Percentiles rank a stretch among this genome's conserved stretches.
These are phyloP conservation scores for Solanum pennellii DNA, from an alignment of 257 asterid genomes.

Conservation along the genomic window DNA sequence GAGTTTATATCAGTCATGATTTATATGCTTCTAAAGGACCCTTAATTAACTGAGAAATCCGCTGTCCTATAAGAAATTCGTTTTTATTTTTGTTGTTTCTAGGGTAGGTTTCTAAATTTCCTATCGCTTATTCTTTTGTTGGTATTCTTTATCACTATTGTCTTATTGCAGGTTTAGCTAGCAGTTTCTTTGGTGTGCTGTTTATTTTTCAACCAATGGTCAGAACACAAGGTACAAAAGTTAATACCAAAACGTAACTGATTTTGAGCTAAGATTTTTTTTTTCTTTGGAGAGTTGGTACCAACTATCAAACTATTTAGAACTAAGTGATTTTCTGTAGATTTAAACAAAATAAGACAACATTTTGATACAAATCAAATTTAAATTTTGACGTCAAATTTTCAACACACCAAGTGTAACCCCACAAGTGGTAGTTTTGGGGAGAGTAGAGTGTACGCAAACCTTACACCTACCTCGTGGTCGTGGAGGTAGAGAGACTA, in stretches of 20 bases:
- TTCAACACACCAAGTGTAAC: background rate
- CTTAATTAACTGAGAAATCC: background rate
- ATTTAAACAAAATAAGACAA: background rate
- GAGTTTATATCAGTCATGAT: background rate
- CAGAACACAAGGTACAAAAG: constrained; percentile 14
- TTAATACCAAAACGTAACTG: background rate
- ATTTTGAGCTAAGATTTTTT: background rate
- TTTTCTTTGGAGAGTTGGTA: background rate
- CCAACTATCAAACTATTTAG: background rate
- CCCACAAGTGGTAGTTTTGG: background rate
- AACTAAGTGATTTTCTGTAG: background rate
- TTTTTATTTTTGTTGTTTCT: background rate
- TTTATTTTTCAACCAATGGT: constrained; percentile 23
- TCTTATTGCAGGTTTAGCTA: constrained; percentile 27
- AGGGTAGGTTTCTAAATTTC: background rate
- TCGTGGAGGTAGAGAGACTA: background rate
- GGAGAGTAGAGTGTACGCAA: background rate
- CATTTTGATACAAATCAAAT: background rate
- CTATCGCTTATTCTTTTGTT: background rate
- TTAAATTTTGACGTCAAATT: background rate
- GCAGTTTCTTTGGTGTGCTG: constrained; percentile 32
- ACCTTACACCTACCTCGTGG: background rate
- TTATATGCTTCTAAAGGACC: background rate
- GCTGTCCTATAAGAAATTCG: background rate
- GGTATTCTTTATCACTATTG: background rate